Conservation (phyloP, 2,329 filamentous ascomycete genomes). For the Fusarium paranaense region DNA sequence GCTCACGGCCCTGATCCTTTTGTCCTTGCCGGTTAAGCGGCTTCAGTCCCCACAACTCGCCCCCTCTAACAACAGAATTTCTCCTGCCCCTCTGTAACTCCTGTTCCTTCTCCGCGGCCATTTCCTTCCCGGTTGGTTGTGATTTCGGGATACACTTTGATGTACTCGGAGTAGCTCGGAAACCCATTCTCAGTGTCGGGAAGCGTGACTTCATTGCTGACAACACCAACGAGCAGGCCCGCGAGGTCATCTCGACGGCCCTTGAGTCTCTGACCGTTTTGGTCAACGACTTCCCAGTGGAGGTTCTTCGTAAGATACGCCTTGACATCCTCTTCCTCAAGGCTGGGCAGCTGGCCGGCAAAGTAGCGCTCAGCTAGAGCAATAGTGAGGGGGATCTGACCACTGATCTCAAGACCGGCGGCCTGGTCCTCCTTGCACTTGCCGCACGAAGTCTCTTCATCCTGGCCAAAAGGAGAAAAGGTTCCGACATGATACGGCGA, state of each 20-base stretch:
- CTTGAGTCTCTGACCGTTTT: not conserved
- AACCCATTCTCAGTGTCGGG: not conserved
- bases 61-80: not conserved
- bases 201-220: not conserved
- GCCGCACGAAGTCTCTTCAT: not conserved
- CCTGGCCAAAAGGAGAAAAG: conserved; percentile 1
- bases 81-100: not conserved
- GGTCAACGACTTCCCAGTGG: conserved; percentile 9
- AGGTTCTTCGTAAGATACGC: not conserved
- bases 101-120: not conserved
- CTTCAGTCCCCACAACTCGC: not conserved
- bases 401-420: not conserved
- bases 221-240: not conserved
- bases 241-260: not conserved
- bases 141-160: not conserved
- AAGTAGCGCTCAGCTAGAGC: conserved; percentile 14
- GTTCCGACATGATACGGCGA: conserved; percentile 6
- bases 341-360: not conserved
- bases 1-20: not conserved
- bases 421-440: conserved; percentile 8
- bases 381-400: conserved; percentile 12
- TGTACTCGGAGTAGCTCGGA: not conserved
- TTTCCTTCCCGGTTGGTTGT: not conserved
- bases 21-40: not conserved
- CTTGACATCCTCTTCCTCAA: not conserved